Evolutionary conservation across 2,329 filamentous ascomycete species (phyloP).

Genomic region (Aspergillus sp.): DNA sequence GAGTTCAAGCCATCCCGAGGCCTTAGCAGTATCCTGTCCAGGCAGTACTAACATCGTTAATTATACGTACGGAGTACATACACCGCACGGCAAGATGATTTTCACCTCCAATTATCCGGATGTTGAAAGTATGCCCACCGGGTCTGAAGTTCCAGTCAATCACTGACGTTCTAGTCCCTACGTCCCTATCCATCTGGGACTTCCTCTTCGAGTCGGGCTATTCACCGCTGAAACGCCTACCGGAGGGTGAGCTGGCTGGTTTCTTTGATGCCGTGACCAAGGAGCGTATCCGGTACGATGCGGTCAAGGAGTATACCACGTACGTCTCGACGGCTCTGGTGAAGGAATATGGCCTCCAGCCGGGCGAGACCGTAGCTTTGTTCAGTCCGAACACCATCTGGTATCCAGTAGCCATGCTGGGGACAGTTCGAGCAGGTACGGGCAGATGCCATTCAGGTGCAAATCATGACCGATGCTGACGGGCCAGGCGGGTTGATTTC

Average conservation of each 20-base stretch:
- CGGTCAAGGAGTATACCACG: slow-evolving; percentile 51
- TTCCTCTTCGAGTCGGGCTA: slow-evolving; percentile 51
- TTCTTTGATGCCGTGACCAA: slow-evolving; percentile 49
- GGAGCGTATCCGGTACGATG: slow-evolving; percentile 49
- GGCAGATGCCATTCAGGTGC: too few relatives aligned
- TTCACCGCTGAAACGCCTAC: slow-evolving; percentile 40
- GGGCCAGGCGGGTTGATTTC: slow-evolving; percentile 44
- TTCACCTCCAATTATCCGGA: background rate
- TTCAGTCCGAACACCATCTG: slow-evolving; percentile 59
- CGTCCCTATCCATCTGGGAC: slow-evolving; percentile 44
- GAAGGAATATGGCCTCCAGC: slow-evolving; percentile 46
- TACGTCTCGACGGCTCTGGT: slow-evolving; percentile 54
- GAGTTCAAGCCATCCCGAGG: background rate
- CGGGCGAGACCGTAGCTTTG: slow-evolving; percentile 51
- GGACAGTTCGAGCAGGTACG: slow-evolving; percentile 43
- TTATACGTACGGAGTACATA: slow-evolving; percentile 1
- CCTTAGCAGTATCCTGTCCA: background rate
- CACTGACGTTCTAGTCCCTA: slow-evolving; percentile 6
- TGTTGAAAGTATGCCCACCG: background rate
- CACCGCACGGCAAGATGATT: background rate
- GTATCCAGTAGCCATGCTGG: slow-evolving; percentile 58
- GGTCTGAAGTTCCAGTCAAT: background rate
- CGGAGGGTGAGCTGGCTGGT: slow-evolving; percentile 35
- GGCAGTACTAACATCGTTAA: background rate
- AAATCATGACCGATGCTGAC: too few relatives aligned